phyloP scores from a whole-genome alignment of 2,329 filamentous ascomycete species.

The Trichoderma oligosporum region DNA sequence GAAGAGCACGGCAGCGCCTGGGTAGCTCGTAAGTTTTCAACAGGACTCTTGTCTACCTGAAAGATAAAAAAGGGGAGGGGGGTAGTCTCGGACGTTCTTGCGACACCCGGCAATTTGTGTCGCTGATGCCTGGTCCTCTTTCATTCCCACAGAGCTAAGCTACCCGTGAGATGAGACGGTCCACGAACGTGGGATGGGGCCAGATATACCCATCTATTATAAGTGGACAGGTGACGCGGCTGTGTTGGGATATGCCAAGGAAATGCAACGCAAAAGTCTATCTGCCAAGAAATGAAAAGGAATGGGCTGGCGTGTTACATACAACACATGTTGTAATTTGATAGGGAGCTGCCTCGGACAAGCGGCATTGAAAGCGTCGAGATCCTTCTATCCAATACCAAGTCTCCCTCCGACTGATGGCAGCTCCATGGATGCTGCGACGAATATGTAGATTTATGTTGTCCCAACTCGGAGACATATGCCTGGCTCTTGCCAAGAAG shows the following conservation, averaged over 20 bases:
- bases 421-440: background rate
- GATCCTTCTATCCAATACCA: background rate
- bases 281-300: no score
- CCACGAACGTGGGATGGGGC: background rate
- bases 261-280: background rate
- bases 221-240: background rate
- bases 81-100: background rate
- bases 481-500: background rate
- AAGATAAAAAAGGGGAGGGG: background rate
- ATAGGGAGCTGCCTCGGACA: background rate
- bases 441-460: background rate
- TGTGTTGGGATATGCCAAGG: background rate
- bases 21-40: slow-evolving; percentile 67
- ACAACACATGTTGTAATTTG: background rate
- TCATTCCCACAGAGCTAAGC: background rate
- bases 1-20: slow-evolving; percentile 76
- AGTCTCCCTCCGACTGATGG: background rate
- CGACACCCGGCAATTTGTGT: background rate
- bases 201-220: background rate
- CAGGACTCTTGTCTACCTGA: slow-evolving; percentile 12
- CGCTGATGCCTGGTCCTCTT: background rate
- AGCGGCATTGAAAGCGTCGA: background rate
- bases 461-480: background rate
- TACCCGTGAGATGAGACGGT: background rate
- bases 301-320: background rate